Evolutionary conservation across 1,284 basidiomycete genomes (phyloP), one percentile per base, ranked within the genome.

Genomic region (Anthracocystis setariae): DNA sequence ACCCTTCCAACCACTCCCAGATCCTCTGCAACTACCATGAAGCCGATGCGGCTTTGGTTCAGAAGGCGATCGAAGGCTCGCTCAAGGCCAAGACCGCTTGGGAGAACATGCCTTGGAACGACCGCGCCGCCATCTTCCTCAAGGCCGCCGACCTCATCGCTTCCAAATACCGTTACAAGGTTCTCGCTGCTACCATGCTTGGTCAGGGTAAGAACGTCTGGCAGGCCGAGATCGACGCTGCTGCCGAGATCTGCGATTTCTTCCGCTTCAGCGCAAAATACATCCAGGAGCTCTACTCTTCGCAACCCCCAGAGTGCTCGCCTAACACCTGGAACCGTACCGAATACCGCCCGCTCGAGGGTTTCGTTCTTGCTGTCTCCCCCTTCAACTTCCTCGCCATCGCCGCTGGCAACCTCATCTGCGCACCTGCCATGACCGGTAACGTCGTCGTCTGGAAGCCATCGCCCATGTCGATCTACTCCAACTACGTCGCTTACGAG

Each of bases 181-280:
- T 99, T 53, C 88, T 98, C 86, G 96, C 96, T 29, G 94, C 95
- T 29, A 98, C 95, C 46, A 97, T 98, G 86, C 87, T 99, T 44
- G 95, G 95, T 13, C 95, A 99, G 86, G 95, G 96, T 52, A 99
- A 99, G 89, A 99, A 98, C 83, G 90, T 89, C 12, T 98, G 95
- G 95, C 95, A 99, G 85, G 96, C 95, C 21, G 95, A 99, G 87
- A 98, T 99, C 71, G 95, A 99, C 84, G 92, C 96, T 51, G 95
- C 94, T 25, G 95, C 96, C 17, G 95, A 98, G 89, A 91, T 92
- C 61, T 69, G 87, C 57, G 95, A 99, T 84, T 99, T 99, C 87
- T 89, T 97, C 85, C 88, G 96, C 68, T 99, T 98, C 81, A 92
- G 93, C 43, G 94, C 94, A 80, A 94, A 96, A 85, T 98, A 91